A percentile compares a stretch with the other conserved stretches of the same genome.
phyloP scores from a whole-genome alignment of 345 rosid genomes.

The Murraya paniculata region DNA sequence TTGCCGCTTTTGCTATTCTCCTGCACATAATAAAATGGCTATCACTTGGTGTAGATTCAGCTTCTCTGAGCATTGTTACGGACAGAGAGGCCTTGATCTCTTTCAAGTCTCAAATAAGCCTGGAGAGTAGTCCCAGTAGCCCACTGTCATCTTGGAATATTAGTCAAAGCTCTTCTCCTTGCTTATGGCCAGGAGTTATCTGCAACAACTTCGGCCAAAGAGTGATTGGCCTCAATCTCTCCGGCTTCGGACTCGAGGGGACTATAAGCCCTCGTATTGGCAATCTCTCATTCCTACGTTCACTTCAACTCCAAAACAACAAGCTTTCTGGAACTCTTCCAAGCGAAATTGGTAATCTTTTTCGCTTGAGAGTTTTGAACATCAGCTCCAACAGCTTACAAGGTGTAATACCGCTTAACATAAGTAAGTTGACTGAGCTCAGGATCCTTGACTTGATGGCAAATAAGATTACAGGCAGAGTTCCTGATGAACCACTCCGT shows the following conservation, averaged over 20 bases:
- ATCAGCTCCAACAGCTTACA: constrained; percentile 37
- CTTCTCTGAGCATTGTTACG: constrained; percentile 22
- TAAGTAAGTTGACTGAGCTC: constrained; percentile 35
- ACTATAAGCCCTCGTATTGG: constrained; percentile 41
- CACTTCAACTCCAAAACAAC: constrained; percentile 45
- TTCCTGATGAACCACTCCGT: constrained; percentile 25
- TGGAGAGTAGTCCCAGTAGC: background rate
- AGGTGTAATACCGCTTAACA: constrained; percentile 34
- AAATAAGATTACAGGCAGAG: constrained; percentile 35
- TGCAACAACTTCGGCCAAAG: constrained; percentile 31
- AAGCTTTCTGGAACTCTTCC: constrained; percentile 39
- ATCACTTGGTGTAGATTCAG: constrained; percentile 11
- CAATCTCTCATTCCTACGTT: constrained; percentile 42
- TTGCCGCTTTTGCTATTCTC: background rate
- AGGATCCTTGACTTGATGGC: constrained; percentile 34
- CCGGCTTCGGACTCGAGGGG: constrained; percentile 30
- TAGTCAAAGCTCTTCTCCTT: constrained; percentile 28
- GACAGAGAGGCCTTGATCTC: constrained; percentile 42
- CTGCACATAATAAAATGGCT: constrained; percentile 10
- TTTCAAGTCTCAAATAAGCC: constrained; percentile 38
- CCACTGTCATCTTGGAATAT: constrained; percentile 39
- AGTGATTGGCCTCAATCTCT: constrained; percentile 35
- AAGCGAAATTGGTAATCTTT: constrained; percentile 34
- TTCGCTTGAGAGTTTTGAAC: constrained; percentile 38
- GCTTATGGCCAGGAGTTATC: constrained; percentile 50